Evolutionary conservation across 73 alveolate genomes (phyloP), one percentile per base, ranked within the genome.

Genomic region (Breviolum minutum): DNA sequence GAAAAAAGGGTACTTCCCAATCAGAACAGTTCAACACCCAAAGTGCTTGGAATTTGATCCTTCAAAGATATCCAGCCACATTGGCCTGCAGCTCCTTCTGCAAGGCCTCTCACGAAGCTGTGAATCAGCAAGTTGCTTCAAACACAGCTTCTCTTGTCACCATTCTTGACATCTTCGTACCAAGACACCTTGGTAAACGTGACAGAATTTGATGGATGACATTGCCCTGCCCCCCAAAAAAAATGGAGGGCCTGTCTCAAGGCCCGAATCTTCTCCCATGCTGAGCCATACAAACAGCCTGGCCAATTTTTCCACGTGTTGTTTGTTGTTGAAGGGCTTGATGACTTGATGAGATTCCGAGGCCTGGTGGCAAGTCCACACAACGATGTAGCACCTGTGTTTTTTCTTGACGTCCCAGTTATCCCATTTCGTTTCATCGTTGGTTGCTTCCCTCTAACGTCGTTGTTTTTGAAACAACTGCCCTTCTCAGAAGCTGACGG

Each of bases 321-420:
- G 13, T 29, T 26, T 70, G 13, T 29, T 26, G 5, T n/a, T n/a
- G 81, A 22, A 20, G 20, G 22, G 20, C 54, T 40, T 40, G 3
- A 40, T 40, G 54, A 40, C 54, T 40, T 22, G 77, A 16, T 24
- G 70, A 19, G 91, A 30, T 29, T 26, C 22, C 92, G 48, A 61
- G 10, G 86, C 96, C 96, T 40, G 63, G 30, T 8, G 97, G 97
- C 97, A 91, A 79, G 63, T 91, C 77, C 74, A 91, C 89, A 16
- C 83, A 91, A 63, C 97, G 97, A 63, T 91, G 97, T 13, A 91
- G 97, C 80, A 91, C 97, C 97, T 91, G 22, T 12, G 63, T 7
- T 5, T 16, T 71, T 71, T 71, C 48, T 30, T 5, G 13, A 70
- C 13, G 1, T 13, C 48, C 13, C 40, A 22, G 81, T 20, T 13